phyloP scores from a whole-genome alignment of 352 stramenopile genomes.

The Pythium dissimile region DNA sequence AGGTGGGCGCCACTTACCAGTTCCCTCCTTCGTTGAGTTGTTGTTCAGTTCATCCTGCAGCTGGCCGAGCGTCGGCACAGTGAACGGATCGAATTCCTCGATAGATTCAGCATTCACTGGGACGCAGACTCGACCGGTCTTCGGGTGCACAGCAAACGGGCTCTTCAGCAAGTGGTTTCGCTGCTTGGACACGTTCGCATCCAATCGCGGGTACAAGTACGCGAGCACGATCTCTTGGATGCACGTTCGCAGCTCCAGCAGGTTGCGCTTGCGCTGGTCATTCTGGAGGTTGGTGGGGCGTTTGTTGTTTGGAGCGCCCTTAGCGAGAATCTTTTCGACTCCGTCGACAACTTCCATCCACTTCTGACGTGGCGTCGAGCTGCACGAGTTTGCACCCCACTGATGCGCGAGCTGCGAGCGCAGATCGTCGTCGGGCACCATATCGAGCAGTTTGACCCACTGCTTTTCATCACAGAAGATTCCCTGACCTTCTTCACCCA shows the following conservation, averaged over 20 bases:
- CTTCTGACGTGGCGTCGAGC: slow-evolving; percentile 73
- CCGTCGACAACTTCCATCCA: slow-evolving; percentile 84
- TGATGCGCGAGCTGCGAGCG: slow-evolving; percentile 51
- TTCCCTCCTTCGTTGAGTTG: slow-evolving; percentile 24
- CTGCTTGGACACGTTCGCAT: slow-evolving; percentile 99
- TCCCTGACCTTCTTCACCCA: slow-evolving; percentile 90
- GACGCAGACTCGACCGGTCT: slow-evolving; percentile 97
- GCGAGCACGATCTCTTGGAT: slow-evolving; percentile 94
- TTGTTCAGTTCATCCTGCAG: slow-evolving; percentile 83
- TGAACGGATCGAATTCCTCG: slow-evolving; percentile 85
- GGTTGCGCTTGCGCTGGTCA: slow-evolving; percentile 67
- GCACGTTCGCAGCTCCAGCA: slow-evolving; percentile 82
- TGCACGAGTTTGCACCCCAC: slow-evolving; percentile 51
- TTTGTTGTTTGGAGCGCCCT: slow-evolving; percentile 51
- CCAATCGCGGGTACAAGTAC: slow-evolving; percentile 96
- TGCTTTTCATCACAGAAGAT: slow-evolving; percentile 86
- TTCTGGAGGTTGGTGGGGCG: slow-evolving; percentile 23
- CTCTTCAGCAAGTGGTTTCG: slow-evolving; percentile 99
- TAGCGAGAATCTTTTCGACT: slow-evolving; percentile 63
- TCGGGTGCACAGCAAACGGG: slow-evolving; percentile 98
- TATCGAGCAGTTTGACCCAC: slow-evolving; percentile 91
- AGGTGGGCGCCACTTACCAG: slow-evolving; percentile 13
- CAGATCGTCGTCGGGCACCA: slow-evolving; percentile 90
- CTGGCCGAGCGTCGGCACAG: slow-evolving; percentile 80
- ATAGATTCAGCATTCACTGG: slow-evolving; percentile 88